A percentile compares a stretch with the other conserved stretches of the same genome.
Evolutionary conservation across 2,329 filamentous ascomycete species (phyloP).

Genomic region (Colletotrichum caudatum): DNA sequence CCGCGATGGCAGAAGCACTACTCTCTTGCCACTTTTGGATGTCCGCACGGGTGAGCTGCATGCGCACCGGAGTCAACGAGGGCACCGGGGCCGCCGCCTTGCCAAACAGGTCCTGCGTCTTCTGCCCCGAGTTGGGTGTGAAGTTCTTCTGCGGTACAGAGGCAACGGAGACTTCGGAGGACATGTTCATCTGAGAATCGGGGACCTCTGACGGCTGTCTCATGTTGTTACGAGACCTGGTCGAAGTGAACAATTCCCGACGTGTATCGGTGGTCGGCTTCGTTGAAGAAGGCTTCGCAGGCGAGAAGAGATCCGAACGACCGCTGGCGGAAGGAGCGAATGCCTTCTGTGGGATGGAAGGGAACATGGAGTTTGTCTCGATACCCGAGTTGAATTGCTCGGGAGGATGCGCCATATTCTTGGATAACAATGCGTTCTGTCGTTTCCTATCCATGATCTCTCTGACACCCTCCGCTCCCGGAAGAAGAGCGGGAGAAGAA

Average conservation of each 20-base stretch:
- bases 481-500: constrained; percentile 64
- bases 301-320: constrained; percentile 53
- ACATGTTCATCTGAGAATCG: constrained; percentile 48
- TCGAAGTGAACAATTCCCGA: constrained; percentile 27
- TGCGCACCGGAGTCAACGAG: constrained; percentile 53
- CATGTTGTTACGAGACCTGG: neutral
- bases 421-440: constrained; percentile 23
- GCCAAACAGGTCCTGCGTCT: constrained; percentile 55
- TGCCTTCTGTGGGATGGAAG: constrained; percentile 50
- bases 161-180: constrained; percentile 50
- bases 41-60: constrained; percentile 57
- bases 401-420: constrained; percentile 28
- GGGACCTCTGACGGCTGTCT: constrained; percentile 36
- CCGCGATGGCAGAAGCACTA: constrained; percentile 53
- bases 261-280: constrained; percentile 17
- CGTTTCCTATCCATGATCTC: constrained; percentile 37
- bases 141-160: constrained; percentile 63
- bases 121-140: constrained; percentile 56
- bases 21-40: constrained; percentile 58
- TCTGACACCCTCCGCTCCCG: constrained; percentile 45
- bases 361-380: constrained; percentile 57
- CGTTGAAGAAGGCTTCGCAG: constrained; percentile 43
- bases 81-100: constrained; percentile 47
- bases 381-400: constrained; percentile 43
- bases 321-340: constrained; percentile 50